Conservation (phyloP, 2,329 filamentous ascomycete genomes). For the Claviceps pusilla region DNA sequence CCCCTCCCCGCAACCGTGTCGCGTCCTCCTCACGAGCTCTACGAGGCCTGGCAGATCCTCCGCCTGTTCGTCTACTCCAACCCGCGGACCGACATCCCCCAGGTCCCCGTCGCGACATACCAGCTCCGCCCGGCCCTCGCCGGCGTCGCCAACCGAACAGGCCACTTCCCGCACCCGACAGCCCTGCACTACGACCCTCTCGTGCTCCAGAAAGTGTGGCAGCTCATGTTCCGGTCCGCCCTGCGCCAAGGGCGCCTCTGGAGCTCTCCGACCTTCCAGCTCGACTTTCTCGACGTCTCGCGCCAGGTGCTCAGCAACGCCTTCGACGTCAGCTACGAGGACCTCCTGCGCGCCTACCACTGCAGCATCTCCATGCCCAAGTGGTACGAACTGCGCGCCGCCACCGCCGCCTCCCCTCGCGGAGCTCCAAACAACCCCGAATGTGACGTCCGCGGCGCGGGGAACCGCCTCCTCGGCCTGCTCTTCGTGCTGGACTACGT, state of each 20-base stretch:
- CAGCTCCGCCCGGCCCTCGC: conserved; percentile 28
- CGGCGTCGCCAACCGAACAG: conserved; percentile 23
- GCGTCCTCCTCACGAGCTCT: conserved; percentile 13
- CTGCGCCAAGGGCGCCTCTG: conserved; percentile 19
- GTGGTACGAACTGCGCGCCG: conserved; percentile 9
- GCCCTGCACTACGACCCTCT: conserved; percentile 26
- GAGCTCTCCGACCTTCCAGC: conserved; percentile 25
- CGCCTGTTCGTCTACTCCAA: conserved; percentile 33
- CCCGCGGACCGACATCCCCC: conserved; percentile 24
- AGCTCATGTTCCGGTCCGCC: conserved; percentile 22
- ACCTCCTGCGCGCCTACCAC: conserved; percentile 19
- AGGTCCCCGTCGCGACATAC: conserved; percentile 30
- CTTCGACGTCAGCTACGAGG: conserved; percentile 25
- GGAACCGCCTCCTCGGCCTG: conserved; percentile 18
- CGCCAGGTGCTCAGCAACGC: conserved; percentile 32
- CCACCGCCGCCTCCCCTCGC: conserved; percentile 6
- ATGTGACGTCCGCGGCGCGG: conserved; percentile 6
- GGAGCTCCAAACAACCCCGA: background rate
- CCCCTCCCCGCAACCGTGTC: conserved; percentile 5
- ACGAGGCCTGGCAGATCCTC: conserved; percentile 31
- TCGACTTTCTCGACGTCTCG: conserved; percentile 34
- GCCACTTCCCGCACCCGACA: conserved; percentile 23
- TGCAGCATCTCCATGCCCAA: conserved; percentile 6
- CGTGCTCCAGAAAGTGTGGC: conserved; percentile 24
- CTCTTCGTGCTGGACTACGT: conserved; percentile 25